Evolutionary conservation across 2,329 filamentous ascomycete species (phyloP).

Genomic region (Penicillium digitatum): DNA sequence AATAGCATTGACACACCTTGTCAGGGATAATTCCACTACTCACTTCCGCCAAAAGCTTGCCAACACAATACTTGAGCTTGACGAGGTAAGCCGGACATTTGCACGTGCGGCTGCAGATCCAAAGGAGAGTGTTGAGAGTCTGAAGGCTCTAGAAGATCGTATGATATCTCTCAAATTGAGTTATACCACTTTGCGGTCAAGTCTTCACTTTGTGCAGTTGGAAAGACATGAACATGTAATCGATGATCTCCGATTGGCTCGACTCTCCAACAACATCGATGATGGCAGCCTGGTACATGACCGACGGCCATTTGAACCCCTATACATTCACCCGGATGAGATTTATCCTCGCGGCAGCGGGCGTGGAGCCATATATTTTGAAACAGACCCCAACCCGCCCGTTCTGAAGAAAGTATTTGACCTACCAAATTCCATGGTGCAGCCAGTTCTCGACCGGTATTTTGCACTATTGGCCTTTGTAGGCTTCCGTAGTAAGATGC

Average conservation of each 20-base stretch:
- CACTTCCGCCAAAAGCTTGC: constrained; percentile 16
- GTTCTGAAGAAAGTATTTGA: constrained; percentile 19
- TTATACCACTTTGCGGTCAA: neutral
- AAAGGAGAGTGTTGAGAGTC: constrained; percentile 10
- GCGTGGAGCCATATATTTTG: constrained; percentile 36
- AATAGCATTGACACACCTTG: constrained; percentile 17
- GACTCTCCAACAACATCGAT: constrained; percentile 35
- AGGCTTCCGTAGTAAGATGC: constrained; percentile 21
- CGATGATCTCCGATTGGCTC: constrained; percentile 53
- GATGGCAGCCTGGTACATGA: constrained; percentile 63
- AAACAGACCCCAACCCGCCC: constrained; percentile 28
- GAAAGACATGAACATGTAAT: constrained; percentile 30
- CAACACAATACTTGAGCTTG: constrained; percentile 24
- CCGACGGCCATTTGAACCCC: constrained; percentile 64
- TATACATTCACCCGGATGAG: constrained; percentile 57
- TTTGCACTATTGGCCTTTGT: constrained; percentile 27
- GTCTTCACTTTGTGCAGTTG: constrained; percentile 32
- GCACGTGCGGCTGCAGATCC: constrained; percentile 27
- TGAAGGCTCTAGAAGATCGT: constrained; percentile 24
- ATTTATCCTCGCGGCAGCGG: constrained; percentile 57
- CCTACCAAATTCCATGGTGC: constrained; percentile 13
- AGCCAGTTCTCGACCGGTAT: constrained; percentile 23
- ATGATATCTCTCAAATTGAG: constrained; percentile 11
- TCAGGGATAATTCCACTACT: constrained; percentile 26
- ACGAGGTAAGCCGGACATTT: constrained; percentile 25